Base-by-base conservation (phyloP, 2,329 filamentous ascomycete species). In the Hypoxylon sp. region DNA sequence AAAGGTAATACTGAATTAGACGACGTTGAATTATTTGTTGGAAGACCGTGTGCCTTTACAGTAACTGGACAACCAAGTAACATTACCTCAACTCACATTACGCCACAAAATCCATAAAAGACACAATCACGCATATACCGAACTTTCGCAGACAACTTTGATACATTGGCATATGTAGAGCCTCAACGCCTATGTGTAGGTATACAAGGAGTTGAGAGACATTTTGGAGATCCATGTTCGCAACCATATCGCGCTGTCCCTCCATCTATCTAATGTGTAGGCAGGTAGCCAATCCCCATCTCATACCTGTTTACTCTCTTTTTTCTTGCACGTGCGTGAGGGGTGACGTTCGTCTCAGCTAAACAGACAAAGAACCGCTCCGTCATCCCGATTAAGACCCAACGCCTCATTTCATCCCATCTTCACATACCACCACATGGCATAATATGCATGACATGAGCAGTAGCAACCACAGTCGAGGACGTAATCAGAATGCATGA, bases 191-290 rank as follows among this genome's bases (percentile, higher is more conserved):
- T 48, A 20, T 20, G 20, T 20, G 20, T 20, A 48, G 42, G 4
- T 50, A 50, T 50, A 50, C 22, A 50, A 30, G 10, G 46, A 50
- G 46, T 50, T 50, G 46, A 30, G 46, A 50, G 22, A 50, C 25
- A 50, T 50, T 44, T 44, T 11, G 10, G 10, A 44, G 3, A 44
- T 20, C 17, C 13, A 4, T 7, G 6, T 7, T 10, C 5, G 17
- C 25, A 30, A 30, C 27, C 46, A 14, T n/a, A 30, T 8, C 22
- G 3, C 46, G 14, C 30, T 25, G 14, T 30, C 46, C 6, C 46
- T 14, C 22, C 6, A 11, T 44, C 40, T 22, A 44, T 44, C 40
- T 44, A 44, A 44, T 20, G 17, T 10, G 40, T 11, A 44, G 7
- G 31, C 6, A 33, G 31, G 25, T 3, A 27, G 25, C 25, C 40